Evolutionary conservation across 1,284 basidiomycete species (phyloP).

Genomic region (Trametes versicolor): DNA sequence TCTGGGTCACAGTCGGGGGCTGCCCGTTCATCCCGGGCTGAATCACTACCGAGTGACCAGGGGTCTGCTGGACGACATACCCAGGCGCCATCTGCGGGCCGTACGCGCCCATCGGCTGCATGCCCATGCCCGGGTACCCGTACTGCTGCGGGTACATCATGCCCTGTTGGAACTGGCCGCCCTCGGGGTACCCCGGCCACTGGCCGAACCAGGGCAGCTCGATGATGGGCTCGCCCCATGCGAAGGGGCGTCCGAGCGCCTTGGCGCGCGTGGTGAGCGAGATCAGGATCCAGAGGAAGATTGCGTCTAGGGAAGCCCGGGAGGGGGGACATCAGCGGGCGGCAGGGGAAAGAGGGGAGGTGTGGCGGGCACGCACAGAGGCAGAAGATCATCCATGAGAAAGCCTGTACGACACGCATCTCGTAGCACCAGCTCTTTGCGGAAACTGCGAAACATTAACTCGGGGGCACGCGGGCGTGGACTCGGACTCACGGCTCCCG

Average conservation of each 20-base stretch:
- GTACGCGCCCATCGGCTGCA: conserved; percentile 35
- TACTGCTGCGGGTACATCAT: conserved; percentile 35
- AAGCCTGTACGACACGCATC: conserved; percentile 80
- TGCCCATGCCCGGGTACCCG: conserved; percentile 37
- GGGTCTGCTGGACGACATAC: conserved; percentile 56
- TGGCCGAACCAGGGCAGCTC: conserved; percentile 65
- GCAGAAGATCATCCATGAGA: conserved; percentile 79
- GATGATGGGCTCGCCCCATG: conserved; percentile 60
- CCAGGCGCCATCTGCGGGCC: conserved; percentile 35
- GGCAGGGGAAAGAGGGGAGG: conserved; percentile 40
- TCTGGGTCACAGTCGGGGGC: conserved; percentile 67
- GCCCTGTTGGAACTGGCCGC: conserved; percentile 30
- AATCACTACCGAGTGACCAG: conserved; percentile 75
- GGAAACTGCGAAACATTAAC: conserved; percentile 55
- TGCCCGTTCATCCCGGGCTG: conserved; percentile 71
- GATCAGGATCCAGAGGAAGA: conserved; percentile 56
- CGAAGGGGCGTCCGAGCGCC: conserved; percentile 52
- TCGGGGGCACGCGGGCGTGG: not conserved
- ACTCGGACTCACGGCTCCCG: conserved; percentile 59
- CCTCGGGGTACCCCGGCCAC: conserved; percentile 52
- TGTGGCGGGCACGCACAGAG: conserved; percentile 58
- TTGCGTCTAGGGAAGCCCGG: conserved; percentile 45
- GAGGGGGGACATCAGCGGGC: conserved; percentile 25
- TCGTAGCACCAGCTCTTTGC: conserved; percentile 71
- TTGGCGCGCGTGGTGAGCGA: conserved; percentile 54